Evolutionary conservation across 768 basidiomycete genomes (phyloP).

Genomic region (Thelephora ganbajun): DNA sequence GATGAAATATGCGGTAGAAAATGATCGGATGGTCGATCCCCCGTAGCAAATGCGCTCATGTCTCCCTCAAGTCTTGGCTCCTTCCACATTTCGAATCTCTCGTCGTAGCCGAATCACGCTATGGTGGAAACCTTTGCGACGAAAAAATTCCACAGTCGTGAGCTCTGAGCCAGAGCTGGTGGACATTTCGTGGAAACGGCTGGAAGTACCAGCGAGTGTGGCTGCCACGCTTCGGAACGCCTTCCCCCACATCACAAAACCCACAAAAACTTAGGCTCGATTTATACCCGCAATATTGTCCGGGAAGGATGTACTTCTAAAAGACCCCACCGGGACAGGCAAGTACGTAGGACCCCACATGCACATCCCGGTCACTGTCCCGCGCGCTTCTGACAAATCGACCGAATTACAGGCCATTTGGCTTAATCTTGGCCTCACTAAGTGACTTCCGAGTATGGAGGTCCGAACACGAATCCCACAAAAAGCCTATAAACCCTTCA

Average conservation of each 20-base stretch:
- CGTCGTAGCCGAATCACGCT: too few relatives aligned
- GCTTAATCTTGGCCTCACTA: slow-evolving; percentile 49
- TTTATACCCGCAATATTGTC: slow-evolving; percentile 49
- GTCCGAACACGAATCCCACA: slow-evolving; percentile 1
- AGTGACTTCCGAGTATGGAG: slow-evolving; percentile 23
- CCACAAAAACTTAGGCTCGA: slow-evolving; percentile 43
- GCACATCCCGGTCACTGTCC: not conserved
- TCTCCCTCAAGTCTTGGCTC: too few relatives aligned
- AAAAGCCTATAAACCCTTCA: slow-evolving; percentile 11
- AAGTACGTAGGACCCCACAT: slow-evolving; percentile 35
- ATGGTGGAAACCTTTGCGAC: too few relatives aligned
- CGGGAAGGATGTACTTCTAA: slow-evolving; percentile 48
- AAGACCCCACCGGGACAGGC: slow-evolving; percentile 64
- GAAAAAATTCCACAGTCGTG: too few relatives aligned
- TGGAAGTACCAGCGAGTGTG: slow-evolving; percentile 38
- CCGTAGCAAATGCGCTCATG: too few relatives aligned
- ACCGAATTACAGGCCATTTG: slow-evolving; percentile 45
- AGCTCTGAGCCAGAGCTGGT: not conserved
- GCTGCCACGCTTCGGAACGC: slow-evolving; percentile 36
- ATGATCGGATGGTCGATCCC: too few relatives aligned
- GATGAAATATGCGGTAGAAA: too few relatives aligned
- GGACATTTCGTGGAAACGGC: slow-evolving; percentile 27
- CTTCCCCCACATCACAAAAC: slow-evolving; percentile 44
- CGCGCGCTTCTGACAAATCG: not conserved
- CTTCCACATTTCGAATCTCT: too few relatives aligned